Evolutionary conservation across 2,329 filamentous ascomycete genomes (phyloP), one percentile per base, ranked within the genome.

Genomic region (Monilinia fructicola): DNA sequence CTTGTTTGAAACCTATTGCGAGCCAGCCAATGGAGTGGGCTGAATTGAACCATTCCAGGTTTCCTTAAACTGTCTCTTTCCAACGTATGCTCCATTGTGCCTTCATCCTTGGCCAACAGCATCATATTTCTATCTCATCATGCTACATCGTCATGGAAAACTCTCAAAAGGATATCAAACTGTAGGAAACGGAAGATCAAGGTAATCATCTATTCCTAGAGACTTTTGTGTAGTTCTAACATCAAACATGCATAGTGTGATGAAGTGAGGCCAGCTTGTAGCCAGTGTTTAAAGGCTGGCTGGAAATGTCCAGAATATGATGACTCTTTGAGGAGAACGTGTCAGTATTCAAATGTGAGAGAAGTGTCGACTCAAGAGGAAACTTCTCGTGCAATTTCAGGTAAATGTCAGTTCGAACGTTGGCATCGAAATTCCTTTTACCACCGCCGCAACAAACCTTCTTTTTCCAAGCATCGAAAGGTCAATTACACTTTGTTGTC

Each of bases 261-360:
- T 18, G 52, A 35, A 54, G 18, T 31, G 28, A 54, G 28, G 16
- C 52, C 52, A 21, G 16, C 52, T 54, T 54, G 52, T 35, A 31
- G 31, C 21, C 52, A 35, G 31, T 54, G 52, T 35, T 21, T 35
- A 18, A 54, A 54, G 18, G 28, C 52, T 18, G 52, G 28, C 28
- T 54, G 52, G 52, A 35, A 35, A 10, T 54, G 52, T 54, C 26
- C 52, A 54, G 12, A 54, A 54, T 54, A 54, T 54, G 26, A 18
- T n/a, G n/a, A n/a, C n/a, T n/a, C n/a, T n/a, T n/a, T n/a, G n/a
- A n/a, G n/a, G n/a, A n/a, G n/a, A n/a, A n/a, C n/a, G n/a, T n/a
- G n/a, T n/a, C n/a, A n/a, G n/a, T n/a, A n/a, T n/a, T n/a, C n/a
- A n/a, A n/a, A n/a, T n/a, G n/a, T n/a, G n/a, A n/a, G n/a, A n/a